These are phyloP conservation scores for Candida alai DNA, from an alignment of 805 yeast species.

Conservation along the genomic window DNA sequence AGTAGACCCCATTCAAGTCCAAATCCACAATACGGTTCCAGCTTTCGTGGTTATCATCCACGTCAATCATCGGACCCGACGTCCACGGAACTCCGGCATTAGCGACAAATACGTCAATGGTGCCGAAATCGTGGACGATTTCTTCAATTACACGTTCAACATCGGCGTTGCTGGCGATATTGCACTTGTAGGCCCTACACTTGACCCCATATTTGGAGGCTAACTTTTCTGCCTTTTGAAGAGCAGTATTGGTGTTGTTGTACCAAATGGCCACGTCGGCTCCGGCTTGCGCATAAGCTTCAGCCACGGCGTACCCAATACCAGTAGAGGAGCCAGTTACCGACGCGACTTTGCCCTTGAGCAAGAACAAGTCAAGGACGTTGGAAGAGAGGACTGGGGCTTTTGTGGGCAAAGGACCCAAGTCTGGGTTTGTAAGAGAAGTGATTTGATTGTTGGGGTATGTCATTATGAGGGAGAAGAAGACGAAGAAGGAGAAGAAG, in stretches of 20 bases:
- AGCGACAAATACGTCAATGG: slow-evolving; percentile 79
- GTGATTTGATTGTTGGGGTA: slow-evolving; percentile 1
- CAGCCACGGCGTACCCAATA: slow-evolving; percentile 78
- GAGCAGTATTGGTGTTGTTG: slow-evolving; percentile 51
- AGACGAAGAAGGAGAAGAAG: too few relatives aligned
- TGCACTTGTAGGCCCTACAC: slow-evolving; percentile 62
- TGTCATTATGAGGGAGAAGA: too few relatives aligned
- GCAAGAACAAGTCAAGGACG: slow-evolving; percentile 67
- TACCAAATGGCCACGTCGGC: slow-evolving; percentile 63
- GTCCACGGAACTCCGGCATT: slow-evolving; percentile 90
- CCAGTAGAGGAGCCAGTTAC: slow-evolving; percentile 86
- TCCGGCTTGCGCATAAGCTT: slow-evolving; percentile 82
- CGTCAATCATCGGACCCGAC: slow-evolving; percentile 48
- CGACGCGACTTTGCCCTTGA: slow-evolving; percentile 79
- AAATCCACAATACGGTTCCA: slow-evolving; percentile 37
- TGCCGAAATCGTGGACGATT: slow-evolving; percentile 68
- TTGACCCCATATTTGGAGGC: slow-evolving; percentile 56
- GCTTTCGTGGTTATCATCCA: slow-evolving; percentile 26
- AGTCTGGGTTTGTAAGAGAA: slow-evolving; percentile 21
- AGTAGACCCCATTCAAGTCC: slow-evolving; percentile 41
- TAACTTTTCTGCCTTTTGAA: slow-evolving; percentile 54
- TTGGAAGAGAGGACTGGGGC: slow-evolving; percentile 49
- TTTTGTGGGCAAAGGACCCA: slow-evolving; percentile 48
- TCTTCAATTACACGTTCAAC: slow-evolving; percentile 48
- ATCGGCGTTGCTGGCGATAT: slow-evolving; percentile 44